phyloP scores from a whole-genome alignment of 495 filamentous ascomycete species.

The Annulohypoxylon maeteangense region DNA sequence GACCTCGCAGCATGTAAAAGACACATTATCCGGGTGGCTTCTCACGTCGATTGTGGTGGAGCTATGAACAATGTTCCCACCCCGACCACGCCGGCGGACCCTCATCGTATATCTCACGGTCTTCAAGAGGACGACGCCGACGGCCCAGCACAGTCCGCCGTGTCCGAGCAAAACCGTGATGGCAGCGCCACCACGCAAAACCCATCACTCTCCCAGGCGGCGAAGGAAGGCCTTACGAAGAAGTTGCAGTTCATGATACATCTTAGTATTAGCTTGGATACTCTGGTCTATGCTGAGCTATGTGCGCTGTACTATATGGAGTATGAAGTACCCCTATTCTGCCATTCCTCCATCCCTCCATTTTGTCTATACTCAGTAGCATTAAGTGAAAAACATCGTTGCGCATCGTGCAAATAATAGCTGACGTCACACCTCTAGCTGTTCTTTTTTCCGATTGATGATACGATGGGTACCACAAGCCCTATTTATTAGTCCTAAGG shows the following conservation, averaged over 20 bases:
- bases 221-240: constrained; percentile 61
- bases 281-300: constrained; percentile 81
- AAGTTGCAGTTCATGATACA: constrained; percentile 74
- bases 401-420: background rate
- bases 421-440: constrained; percentile 62
- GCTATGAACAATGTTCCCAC: constrained; percentile 76
- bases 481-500: constrained; percentile 83
- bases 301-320: constrained; percentile 91
- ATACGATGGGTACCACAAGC: constrained; percentile 76
- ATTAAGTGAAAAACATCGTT: background rate
- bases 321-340: constrained; percentile 61
- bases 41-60: constrained; percentile 57
- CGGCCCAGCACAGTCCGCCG: constrained; percentile 41
- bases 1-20: constrained; percentile 49
- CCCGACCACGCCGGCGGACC: constrained; percentile 64
- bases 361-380: no score
- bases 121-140: constrained; percentile 46
- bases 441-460: constrained; percentile 77
- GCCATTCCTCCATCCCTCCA: background rate
- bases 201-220: constrained; percentile 42
- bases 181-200: constrained; percentile 30
- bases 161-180: constrained; percentile 35
- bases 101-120: constrained; percentile 49
- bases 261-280: constrained; percentile 78
- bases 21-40: constrained; percentile 41